These are phyloP conservation scores for Kalanchoe fedtschenkoi DNA, from an alignment of 164 flowering plant genomes.

Conservation along the genomic window DNA sequence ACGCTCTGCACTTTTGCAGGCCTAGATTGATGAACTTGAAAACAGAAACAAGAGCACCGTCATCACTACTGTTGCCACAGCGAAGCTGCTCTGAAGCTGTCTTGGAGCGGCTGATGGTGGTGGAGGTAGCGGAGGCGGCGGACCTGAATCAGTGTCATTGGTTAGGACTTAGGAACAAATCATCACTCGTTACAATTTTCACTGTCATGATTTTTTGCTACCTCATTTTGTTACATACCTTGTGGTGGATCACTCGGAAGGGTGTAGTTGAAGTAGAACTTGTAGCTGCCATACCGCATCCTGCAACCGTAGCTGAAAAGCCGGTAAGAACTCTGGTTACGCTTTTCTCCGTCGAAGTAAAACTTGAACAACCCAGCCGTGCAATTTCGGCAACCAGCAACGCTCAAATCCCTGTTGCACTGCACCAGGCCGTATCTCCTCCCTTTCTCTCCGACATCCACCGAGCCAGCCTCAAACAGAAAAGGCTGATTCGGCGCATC, in stretches of 20 bases:
- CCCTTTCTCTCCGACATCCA: constrained; percentile 15
- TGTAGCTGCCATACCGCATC: constrained; percentile 5
- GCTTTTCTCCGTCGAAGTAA: neutral
- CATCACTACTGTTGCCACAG: too few relatives aligned
- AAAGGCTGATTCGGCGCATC: neutral
- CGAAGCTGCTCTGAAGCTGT: too few relatives aligned
- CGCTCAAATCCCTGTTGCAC: constrained; percentile 18
- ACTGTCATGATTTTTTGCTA: too few relatives aligned
- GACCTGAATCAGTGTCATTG: too few relatives aligned
- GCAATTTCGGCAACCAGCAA: constrained; percentile 13
- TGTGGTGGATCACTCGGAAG: neutral
- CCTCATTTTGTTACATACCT: too few relatives aligned
- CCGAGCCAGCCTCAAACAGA: constrained; percentile 11
- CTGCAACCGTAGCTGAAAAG: neutral
- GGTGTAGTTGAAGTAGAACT: constrained; percentile 5
- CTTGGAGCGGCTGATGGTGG: too few relatives aligned
- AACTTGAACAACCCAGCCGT: neutral
- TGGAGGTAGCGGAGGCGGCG: too few relatives aligned
- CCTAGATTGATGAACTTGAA: too few relatives aligned
- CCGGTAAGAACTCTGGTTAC: neutral
- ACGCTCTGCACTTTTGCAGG: too few relatives aligned
- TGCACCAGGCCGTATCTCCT: constrained; percentile 24
- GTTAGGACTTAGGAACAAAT: too few relatives aligned
- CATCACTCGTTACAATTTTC: too few relatives aligned
- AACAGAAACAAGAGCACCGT: too few relatives aligned